Conservation (phyloP, 169 alveolate species). For the Babesia ovis region DNA sequence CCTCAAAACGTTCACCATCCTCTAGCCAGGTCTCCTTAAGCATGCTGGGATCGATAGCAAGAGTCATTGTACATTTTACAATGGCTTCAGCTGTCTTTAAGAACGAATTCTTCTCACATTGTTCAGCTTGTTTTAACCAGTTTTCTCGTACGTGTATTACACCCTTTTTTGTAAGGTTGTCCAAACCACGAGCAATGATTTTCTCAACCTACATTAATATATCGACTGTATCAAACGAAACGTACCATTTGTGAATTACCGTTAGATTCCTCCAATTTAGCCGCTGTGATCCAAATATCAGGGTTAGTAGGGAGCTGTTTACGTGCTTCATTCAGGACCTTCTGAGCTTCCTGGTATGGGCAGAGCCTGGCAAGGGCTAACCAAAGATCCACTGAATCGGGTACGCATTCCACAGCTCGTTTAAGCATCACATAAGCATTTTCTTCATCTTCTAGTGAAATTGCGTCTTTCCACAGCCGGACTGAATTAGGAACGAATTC, state of each 20-base stretch:
- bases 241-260: conserved; percentile 77
- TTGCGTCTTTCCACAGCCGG: conserved; percentile 96
- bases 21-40: conserved; percentile 74
- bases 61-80: conserved; percentile 77
- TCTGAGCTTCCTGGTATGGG: conserved; percentile 95
- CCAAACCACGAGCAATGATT: conserved; percentile 85
- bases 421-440: conserved; percentile 92
- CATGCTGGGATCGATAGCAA: conserved; percentile 76
- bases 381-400: conserved; percentile 97
- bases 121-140: conserved; percentile 92
- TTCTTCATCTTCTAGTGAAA: conserved; percentile 90
- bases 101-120: conserved; percentile 85
- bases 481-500: conserved; percentile 96
- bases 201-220: conserved; percentile 67
- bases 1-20: conserved; percentile 84
- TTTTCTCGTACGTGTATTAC: conserved; percentile 82
- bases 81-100: conserved; percentile 89
- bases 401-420: conserved; percentile 98
- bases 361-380: conserved; percentile 96
- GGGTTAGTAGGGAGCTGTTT: conserved; percentile 94
- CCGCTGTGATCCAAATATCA: conserved; percentile 95
- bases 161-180: conserved; percentile 80
- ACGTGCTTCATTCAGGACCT: conserved; percentile 95
- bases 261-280: conserved; percentile 95
- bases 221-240: not conserved